These are phyloP conservation scores for Teunomyces funiuensis DNA, from an alignment of 805 yeast species.

Conservation along the genomic window DNA sequence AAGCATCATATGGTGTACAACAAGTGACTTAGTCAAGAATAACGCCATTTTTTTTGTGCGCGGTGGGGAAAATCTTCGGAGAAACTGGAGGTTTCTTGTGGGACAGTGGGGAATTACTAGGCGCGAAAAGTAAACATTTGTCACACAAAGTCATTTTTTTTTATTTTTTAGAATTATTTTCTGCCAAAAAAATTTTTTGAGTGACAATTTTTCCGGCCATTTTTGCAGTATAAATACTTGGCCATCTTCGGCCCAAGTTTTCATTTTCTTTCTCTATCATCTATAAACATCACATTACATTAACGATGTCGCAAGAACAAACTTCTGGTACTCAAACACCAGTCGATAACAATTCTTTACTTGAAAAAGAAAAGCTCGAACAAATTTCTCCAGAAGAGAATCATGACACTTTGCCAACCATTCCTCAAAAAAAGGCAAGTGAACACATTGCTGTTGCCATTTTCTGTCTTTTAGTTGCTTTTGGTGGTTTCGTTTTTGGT, in stretches of 20 bases:
- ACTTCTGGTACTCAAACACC: constrained; percentile 36
- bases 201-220: constrained; percentile 3
- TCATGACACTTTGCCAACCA: constrained; percentile 11
- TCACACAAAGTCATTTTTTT: background rate
- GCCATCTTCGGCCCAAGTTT: background rate
- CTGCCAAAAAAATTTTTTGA: background rate
- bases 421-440: constrained; percentile 32
- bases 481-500: constrained; percentile 31
- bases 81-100: constrained; percentile 10
- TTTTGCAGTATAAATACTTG: constrained; percentile 8
- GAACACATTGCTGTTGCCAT: constrained; percentile 35
- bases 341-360: constrained; percentile 23
- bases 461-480: constrained; percentile 27
- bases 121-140: constrained; percentile 1
- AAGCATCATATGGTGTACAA: constrained; percentile 4
- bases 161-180: constrained; percentile 3
- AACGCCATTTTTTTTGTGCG: constrained; percentile 2
- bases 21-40: background rate
- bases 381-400: background rate
- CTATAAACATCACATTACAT: background rate
- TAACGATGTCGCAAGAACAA: constrained; percentile 24
- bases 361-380: constrained; percentile 22
- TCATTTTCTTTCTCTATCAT: constrained; percentile 1
- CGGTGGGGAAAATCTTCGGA: constrained; percentile 6
- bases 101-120: constrained; percentile 3